phyloP scores from a whole-genome alignment of 2,329 filamentous ascomycete genomes.

The Knoxdaviesia capensis region DNA sequence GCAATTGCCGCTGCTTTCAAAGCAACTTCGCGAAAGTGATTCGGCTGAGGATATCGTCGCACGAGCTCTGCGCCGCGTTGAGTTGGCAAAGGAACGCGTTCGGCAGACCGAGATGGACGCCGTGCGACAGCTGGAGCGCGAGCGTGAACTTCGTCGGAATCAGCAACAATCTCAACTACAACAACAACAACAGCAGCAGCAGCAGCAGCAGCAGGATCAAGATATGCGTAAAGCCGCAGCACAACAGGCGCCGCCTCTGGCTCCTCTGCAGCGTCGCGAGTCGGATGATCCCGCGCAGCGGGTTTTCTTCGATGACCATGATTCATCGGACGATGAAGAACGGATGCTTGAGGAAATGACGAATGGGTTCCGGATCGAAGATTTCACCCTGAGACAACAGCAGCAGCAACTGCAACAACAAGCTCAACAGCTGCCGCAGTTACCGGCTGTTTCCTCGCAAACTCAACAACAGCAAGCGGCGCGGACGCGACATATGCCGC shows the following conservation, averaged over 20 bases:
- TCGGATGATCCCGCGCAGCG: constrained; percentile 13
- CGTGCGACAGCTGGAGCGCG: constrained; percentile 25
- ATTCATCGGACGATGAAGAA: constrained; percentile 53
- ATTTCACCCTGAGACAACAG: constrained; percentile 45
- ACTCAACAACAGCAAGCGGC: not conserved
- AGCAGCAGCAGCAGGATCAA: constrained; percentile 7
- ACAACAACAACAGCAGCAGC: constrained; percentile 11
- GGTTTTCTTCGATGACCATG: constrained; percentile 37
- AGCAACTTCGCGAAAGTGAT: no score
- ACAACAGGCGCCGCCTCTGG: constrained; percentile 7
- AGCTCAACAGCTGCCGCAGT: constrained; percentile 12
- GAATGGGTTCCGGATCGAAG: constrained; percentile 60
- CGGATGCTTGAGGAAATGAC: constrained; percentile 75
- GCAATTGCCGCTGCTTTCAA: no score
- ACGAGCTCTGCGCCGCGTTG: constrained; percentile 40
- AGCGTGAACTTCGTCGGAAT: constrained; percentile 14
- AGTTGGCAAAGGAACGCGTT: constrained; percentile 57
- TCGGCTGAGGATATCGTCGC: constrained; percentile 18
- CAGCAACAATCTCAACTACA: not conserved
- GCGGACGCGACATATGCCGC: no score
- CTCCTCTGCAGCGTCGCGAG: no score
- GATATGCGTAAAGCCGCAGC: constrained; percentile 15
- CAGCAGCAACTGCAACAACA: constrained; percentile 21
- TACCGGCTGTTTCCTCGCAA: not conserved
- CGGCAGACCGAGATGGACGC: constrained; percentile 55